A percentile compares a stretch with the other conserved stretches of the same genome.
Evolutionary conservation across 305 asterid genomes (phyloP).

Genomic region (Rubia balearica): DNA sequence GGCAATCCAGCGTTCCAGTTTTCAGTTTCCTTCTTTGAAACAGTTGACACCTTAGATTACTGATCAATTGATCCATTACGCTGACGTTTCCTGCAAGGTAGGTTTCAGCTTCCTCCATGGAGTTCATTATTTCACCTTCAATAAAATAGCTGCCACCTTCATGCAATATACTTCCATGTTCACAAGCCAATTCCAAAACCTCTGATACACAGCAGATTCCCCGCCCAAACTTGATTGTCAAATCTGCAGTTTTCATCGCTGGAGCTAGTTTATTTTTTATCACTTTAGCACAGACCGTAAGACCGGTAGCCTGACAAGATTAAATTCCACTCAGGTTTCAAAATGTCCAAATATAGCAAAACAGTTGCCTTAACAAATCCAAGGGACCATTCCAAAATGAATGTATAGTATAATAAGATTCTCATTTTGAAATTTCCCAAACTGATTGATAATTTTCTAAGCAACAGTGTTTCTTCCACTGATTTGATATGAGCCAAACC

Average conservation of each 20-base stretch:
- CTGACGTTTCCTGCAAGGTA: conserved; percentile 47
- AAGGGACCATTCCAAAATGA: background rate
- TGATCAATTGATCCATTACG: conserved; percentile 42
- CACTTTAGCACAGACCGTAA: conserved; percentile 64
- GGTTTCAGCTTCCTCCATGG: conserved; percentile 49
- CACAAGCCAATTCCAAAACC: conserved; percentile 82
- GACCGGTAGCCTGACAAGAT: conserved; percentile 68
- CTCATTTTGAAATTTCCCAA: background rate
- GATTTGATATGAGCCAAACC: background rate
- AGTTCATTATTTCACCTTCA: conserved; percentile 46
- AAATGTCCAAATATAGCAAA: background rate
- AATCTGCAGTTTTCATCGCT: conserved; percentile 61
- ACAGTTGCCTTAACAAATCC: background rate
- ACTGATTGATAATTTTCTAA: background rate
- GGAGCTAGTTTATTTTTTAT: conserved; percentile 87
- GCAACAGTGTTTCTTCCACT: background rate
- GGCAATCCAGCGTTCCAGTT: background rate
- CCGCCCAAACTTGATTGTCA: conserved; percentile 57
- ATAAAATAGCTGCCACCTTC: conserved; percentile 51
- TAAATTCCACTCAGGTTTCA: background rate
- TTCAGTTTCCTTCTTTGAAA: conserved; percentile 33
- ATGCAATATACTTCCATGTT: conserved; percentile 56
- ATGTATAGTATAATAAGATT: background rate
- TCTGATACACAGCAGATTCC: conserved; percentile 59
- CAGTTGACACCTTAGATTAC: conserved; percentile 42